Conservation (phyloP, 208 protist genomes). For the Strigomonas oncopelti region DNA sequence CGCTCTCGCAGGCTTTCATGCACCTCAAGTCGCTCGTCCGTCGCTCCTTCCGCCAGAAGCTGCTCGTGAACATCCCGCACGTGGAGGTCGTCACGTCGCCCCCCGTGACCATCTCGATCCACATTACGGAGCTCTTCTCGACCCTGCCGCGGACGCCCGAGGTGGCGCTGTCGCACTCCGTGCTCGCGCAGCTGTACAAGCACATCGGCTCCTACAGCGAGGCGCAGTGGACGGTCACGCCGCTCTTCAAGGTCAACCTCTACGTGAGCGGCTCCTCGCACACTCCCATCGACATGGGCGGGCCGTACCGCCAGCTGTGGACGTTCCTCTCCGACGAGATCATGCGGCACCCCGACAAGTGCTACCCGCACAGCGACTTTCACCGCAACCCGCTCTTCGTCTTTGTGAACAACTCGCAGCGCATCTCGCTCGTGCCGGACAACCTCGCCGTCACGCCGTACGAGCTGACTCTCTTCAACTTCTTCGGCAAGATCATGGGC, state of each 20-base stretch:
- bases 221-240: slow-evolving; percentile 52
- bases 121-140: slow-evolving; percentile 71
- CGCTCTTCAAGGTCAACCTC: slow-evolving; percentile 83
- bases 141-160: slow-evolving; percentile 69
- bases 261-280: slow-evolving; percentile 74
- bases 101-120: slow-evolving; percentile 56
- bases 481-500: slow-evolving; percentile 89
- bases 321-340: slow-evolving; percentile 84
- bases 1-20: slow-evolving; percentile 72
- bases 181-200: slow-evolving; percentile 82
- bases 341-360: slow-evolving; percentile 84
- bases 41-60: slow-evolving; percentile 61
- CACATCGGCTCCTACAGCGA: slow-evolving; percentile 78
- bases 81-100: slow-evolving; percentile 42
- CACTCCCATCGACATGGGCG: slow-evolving; percentile 82
- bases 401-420: slow-evolving; percentile 82
- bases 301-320: slow-evolving; percentile 88
- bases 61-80: slow-evolving; percentile 70
- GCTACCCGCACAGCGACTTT: slow-evolving; percentile 78
- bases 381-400: slow-evolving; percentile 84
- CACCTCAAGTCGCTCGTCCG: slow-evolving; percentile 81
- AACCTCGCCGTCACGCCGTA: slow-evolving; percentile 58
- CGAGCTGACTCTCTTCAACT: slow-evolving; percentile 80
- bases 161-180: slow-evolving; percentile 71
- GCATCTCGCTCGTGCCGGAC: slow-evolving; percentile 82